Evolutionary conservation across 176 grass and related monocot genomes (phyloP), one percentile per base, ranked within the genome.

Genomic region (Aegilops tauschii): DNA sequence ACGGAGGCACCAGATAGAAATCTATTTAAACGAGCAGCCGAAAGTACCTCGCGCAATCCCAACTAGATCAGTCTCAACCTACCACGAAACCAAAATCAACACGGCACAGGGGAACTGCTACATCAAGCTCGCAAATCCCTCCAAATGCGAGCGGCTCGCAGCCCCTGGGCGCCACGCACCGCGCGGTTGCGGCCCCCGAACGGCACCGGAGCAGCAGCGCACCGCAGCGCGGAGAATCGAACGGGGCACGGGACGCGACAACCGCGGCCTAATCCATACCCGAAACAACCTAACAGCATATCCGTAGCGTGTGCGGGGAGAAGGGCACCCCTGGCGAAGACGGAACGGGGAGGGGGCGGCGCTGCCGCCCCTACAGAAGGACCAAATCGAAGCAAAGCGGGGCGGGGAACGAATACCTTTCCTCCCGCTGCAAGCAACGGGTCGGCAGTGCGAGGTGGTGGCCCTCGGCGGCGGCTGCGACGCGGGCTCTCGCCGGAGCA

Each of bases 361-460:
- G 11, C 1, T 1, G 47, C 35, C 12, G 6, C 77, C 23, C 3
- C 18, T 0, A 0, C 69, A 30, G 5, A 65, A 65, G 56, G 56
- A 79, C 27, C 61, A 18, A 30, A 44, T 64, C 25, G 8, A 67
- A 54, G 47, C 64, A 30, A 69, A 20, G 65, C 17, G 44, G 79
- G 9, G 63, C 56, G 56, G 56, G 56, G 42, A 32, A 66, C 25
- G 42, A 54, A 69, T 36, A 82, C 80, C 80, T 69, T 82, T 82
- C 44, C 64, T 54, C 64, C 64, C 28, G 29, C 64, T 17, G 64
- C 28, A 82, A 69, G 64, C 80, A 82, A 69, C 42, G 80, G 80
- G n/a, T 9, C 44, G 42, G 8, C 1, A 23, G 77, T 25, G n/a
- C 61, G 35, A 31, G 61, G 37, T 47, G 4, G 5, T 54, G 50